A percentile compares a stretch with the other conserved stretches of the same genome.
These are phyloP conservation scores for Fusarium paranaense DNA, from an alignment of 2,329 filamentous ascomycete species.

Conservation along the genomic window DNA sequence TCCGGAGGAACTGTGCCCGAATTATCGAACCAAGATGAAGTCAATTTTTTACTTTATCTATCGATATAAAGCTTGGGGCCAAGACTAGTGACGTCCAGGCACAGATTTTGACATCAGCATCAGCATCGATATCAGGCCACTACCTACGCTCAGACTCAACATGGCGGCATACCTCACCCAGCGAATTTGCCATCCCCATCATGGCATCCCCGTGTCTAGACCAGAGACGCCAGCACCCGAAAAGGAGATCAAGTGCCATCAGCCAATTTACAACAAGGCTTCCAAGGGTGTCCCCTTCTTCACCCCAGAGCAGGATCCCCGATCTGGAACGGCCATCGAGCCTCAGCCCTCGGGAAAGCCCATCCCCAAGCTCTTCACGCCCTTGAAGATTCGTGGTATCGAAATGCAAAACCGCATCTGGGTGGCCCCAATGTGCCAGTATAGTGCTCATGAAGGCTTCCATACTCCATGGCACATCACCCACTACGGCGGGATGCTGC, in stretches of 20 bases:
- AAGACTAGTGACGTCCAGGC: not conserved
- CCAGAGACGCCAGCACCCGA: slow-evolving; percentile 36
- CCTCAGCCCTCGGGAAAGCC: slow-evolving; percentile 57
- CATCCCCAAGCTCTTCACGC: slow-evolving; percentile 63
- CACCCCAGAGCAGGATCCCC: slow-evolving; percentile 59
- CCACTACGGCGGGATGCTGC: slow-evolving; percentile 78
- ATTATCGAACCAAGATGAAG: not conserved
- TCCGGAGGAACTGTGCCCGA: not conserved
- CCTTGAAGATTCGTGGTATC: slow-evolving; percentile 58
- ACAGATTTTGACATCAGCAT: not conserved
- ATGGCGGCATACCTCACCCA: slow-evolving; percentile 46
- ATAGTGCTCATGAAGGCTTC: slow-evolving; percentile 64
- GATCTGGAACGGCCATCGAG: slow-evolving; percentile 55
- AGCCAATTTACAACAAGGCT: slow-evolving; percentile 40
- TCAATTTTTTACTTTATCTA: not conserved
- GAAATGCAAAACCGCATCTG: slow-evolving; percentile 60
- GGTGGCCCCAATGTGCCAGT: slow-evolving; percentile 61
- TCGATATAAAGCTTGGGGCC: not conserved
- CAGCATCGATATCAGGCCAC: not conserved
- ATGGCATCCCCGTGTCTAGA: slow-evolving; percentile 42
- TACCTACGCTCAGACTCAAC: not conserved
- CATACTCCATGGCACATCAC: slow-evolving; percentile 78
- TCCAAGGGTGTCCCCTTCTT: slow-evolving; percentile 57
- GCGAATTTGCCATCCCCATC: slow-evolving; percentile 43
- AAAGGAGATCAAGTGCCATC: slow-evolving; percentile 36